These are phyloP conservation scores for Stenogyne calaminthoides DNA, from an alignment of 305 asterid species.

Conservation along the genomic window DNA sequence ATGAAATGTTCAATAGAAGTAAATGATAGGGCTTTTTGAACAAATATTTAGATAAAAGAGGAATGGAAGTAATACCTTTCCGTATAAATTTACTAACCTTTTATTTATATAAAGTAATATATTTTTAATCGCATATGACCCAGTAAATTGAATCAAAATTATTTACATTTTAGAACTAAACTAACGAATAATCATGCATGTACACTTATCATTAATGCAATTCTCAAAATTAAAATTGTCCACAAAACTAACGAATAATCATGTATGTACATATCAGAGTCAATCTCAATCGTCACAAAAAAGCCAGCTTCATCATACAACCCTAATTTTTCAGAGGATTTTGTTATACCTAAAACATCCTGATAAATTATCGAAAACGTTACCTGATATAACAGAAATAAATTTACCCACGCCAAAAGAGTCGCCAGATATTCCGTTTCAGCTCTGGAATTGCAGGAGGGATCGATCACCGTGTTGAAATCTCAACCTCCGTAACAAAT, in stretches of 20 bases:
- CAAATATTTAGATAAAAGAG: no score
- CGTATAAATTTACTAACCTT: no score
- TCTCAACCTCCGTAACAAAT: background rate
- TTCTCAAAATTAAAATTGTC: background rate
- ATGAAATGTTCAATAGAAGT: no score
- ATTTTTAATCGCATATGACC: no score
- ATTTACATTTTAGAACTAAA: no score
- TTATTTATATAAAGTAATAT: no score
- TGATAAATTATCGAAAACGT: background rate
- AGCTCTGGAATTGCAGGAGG: background rate
- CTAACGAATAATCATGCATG: no score
- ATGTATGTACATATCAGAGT: background rate
- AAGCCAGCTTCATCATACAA: constrained; percentile 4
- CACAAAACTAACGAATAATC: background rate
- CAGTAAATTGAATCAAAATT: no score
- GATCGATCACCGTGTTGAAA: background rate
- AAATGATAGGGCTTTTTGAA: no score
- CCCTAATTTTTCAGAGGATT: background rate
- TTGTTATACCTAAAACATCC: background rate
- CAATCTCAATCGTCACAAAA: constrained; percentile 1
- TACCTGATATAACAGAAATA: constrained; percentile 16
- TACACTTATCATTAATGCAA: background rate
- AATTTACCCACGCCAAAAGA: background rate
- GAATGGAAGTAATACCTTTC: no score
- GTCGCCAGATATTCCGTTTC: constrained; percentile 1